Conservation (phyloP, 805 yeast genomes). For the Maudiozyma saulgeensis region DNA sequence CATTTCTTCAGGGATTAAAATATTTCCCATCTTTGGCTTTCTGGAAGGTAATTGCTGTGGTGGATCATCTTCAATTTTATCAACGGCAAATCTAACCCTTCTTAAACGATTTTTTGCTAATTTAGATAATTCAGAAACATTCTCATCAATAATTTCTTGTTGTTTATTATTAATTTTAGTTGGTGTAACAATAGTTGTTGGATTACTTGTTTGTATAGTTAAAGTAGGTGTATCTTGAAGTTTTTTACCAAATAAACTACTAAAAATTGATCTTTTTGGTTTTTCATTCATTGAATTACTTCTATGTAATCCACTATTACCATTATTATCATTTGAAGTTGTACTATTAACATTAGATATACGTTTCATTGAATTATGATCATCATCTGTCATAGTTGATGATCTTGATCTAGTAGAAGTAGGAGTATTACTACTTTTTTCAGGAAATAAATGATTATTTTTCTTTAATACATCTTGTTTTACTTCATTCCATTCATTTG, state of each 20-base stretch:
- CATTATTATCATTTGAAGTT: neutral
- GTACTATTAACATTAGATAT: neutral
- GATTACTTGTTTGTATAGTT: neutral
- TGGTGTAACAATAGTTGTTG: neutral
- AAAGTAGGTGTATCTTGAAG: constrained; percentile 2
- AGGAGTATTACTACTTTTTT: neutral
- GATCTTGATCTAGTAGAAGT: constrained; percentile 5
- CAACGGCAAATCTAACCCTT: constrained; percentile 70
- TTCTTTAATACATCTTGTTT: neutral
- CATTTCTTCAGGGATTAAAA: constrained; percentile 59
- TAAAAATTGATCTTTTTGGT: constrained; percentile 23
- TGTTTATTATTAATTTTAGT: neutral
- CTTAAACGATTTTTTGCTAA: constrained; percentile 33
- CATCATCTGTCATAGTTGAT: constrained; percentile 6
- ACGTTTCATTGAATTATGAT: neutral
- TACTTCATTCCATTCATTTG: neutral
- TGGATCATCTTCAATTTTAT: constrained; percentile 67
- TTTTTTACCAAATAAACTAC: constrained; percentile 20
- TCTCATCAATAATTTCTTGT: neutral
- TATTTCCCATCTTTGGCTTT: constrained; percentile 72
- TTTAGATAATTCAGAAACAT: neutral
- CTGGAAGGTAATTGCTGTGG: constrained; percentile 92
- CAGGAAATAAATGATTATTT: neutral
- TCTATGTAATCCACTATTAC: neutral
- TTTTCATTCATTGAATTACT: constrained; percentile 16